These are phyloP conservation scores for Hymenoscyphus scutula DNA, from an alignment of 2,329 filamentous ascomycete species.

Conservation along the genomic window DNA sequence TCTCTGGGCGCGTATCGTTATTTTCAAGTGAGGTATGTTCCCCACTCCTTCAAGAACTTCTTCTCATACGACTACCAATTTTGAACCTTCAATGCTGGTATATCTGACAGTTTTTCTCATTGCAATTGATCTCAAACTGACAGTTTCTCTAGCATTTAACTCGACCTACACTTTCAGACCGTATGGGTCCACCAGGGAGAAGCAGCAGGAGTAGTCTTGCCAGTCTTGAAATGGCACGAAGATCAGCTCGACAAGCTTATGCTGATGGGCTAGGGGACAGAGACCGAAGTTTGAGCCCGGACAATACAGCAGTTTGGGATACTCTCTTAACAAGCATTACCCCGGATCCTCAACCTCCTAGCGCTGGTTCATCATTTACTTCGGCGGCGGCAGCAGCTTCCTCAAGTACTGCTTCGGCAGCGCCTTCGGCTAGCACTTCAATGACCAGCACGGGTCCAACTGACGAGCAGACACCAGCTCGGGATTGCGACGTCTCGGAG, in stretches of 20 bases:
- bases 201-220: conserved; percentile 17
- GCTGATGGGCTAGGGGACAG: conserved; percentile 81
- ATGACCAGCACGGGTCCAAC: conserved; percentile 29
- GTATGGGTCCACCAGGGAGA: conserved; percentile 19
- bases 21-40: not conserved
- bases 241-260: conserved; percentile 19
- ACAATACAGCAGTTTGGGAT: conserved; percentile 67
- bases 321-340: conserved; percentile 76
- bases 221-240: conserved; percentile 17
- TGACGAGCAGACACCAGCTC: conserved; percentile 20
- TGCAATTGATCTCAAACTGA: conserved; percentile 1
- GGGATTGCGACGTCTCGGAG: conserved; percentile 34
- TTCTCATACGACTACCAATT: not conserved
- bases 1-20: not conserved
- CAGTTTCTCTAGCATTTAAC: conserved; percentile 4
- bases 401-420: conserved; percentile 26
- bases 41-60: not conserved
- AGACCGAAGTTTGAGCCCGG: conserved; percentile 76
- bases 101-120: not conserved
- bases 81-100: not conserved
- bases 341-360: conserved; percentile 78
- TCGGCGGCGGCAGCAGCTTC: conserved; percentile 33
- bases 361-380: conserved; percentile 74
- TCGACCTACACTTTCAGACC: conserved; percentile 19
- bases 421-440: conserved; percentile 30